phyloP scores from a whole-genome alignment of 192 early-diverging fungal genomes.

The Umbelopsis vinacea region DNA sequence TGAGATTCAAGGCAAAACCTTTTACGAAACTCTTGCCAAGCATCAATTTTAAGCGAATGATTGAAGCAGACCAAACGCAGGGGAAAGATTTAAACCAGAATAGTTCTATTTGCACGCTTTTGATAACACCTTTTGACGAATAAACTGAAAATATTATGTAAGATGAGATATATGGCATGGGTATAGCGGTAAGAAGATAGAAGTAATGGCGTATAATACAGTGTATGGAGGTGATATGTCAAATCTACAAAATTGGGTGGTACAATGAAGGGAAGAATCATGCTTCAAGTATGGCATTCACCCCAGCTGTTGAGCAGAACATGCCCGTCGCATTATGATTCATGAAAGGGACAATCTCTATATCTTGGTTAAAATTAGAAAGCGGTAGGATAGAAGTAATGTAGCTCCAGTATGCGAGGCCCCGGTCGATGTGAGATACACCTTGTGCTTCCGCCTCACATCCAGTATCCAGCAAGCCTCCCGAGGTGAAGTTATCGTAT shows the following conservation, averaged over 20 bases:
- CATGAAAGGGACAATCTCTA: neutral
- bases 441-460: conserved; percentile 16
- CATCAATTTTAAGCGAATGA: neutral
- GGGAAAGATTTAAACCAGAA: too few relatives aligned
- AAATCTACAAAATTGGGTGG: neutral
- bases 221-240: neutral
- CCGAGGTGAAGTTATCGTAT: conserved; percentile 3
- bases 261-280: neutral
- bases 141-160: too few relatives aligned
- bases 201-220: neutral
- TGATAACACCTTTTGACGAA: too few relatives aligned
- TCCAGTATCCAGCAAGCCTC: neutral
- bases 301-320: conserved; percentile 9
- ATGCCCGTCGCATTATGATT: conserved; percentile 10
- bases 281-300: neutral
- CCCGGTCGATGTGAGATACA: conserved; percentile 9
- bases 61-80: neutral
- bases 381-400: neutral
- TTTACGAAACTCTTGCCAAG: conserved; percentile 7
- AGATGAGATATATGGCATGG: too few relatives aligned
- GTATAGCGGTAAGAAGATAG: neutral
- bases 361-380: conserved; percentile 1
- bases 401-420: conserved; percentile 7
- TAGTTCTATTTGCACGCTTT: too few relatives aligned
- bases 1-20: conserved; percentile 29